A percentile compares a stretch with the other conserved stretches of the same genome.
Conservation (phyloP, 2,329 filamentous ascomycete species). For the Waltergamsia citrina region DNA sequence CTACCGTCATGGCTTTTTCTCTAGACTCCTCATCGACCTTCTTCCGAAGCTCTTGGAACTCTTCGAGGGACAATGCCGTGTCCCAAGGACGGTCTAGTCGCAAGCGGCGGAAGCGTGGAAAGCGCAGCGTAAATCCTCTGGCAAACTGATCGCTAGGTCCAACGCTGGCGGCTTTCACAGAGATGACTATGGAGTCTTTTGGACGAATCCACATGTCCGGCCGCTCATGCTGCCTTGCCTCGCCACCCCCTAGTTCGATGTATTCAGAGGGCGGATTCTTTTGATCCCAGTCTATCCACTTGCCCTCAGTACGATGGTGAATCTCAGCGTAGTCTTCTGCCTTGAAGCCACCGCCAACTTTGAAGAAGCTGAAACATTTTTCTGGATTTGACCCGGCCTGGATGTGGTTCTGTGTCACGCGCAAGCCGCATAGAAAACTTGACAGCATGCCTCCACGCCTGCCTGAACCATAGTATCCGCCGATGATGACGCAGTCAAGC, state of each 20-base stretch:
- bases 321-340: slow-evolving; percentile 79
- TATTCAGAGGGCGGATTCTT: slow-evolving; percentile 67
- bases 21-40: slow-evolving; percentile 61
- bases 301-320: slow-evolving; percentile 75
- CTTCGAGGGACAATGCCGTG: slow-evolving; percentile 65
- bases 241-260: slow-evolving; percentile 73
- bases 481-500: slow-evolving; percentile 81
- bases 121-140: slow-evolving; percentile 69
- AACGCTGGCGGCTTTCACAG: slow-evolving; percentile 80
- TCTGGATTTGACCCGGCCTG: slow-evolving; percentile 50
- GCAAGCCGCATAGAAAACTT: slow-evolving; percentile 83
- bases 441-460: slow-evolving; percentile 73
- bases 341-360: slow-evolving; percentile 89
- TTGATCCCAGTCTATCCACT: slow-evolving; percentile 81
- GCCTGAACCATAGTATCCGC: slow-evolving; percentile 87
- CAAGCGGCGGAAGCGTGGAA: slow-evolving; percentile 79
- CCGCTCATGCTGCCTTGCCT: slow-evolving; percentile 58
- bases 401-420: slow-evolving; percentile 61
- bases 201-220: slow-evolving; percentile 94
- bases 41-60: slow-evolving; percentile 64
- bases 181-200: slow-evolving; percentile 75
- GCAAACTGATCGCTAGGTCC: slow-evolving; percentile 69
- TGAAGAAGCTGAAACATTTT: slow-evolving; percentile 91
- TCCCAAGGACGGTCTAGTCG: slow-evolving; percentile 81
- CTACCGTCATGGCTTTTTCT: slow-evolving; percentile 70